These are phyloP conservation scores for Parmelia sp. DNA, from an alignment of 495 filamentous ascomycete species.

Conservation along the genomic window DNA sequence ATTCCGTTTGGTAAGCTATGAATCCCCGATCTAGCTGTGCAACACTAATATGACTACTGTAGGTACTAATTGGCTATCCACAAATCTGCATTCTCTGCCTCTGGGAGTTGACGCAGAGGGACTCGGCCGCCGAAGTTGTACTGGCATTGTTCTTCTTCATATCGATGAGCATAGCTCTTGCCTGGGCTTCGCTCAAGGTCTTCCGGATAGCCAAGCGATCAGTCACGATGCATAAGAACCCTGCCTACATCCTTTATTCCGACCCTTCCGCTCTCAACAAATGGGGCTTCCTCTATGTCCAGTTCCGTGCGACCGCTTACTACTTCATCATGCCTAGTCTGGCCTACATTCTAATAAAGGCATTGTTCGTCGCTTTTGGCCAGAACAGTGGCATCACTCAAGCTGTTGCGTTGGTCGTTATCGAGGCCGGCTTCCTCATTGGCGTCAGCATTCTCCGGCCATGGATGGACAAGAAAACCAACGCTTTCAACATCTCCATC, in stretches of 20 bases:
- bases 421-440: slow-evolving; percentile 79
- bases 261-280: slow-evolving; percentile 90
- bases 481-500: slow-evolving; percentile 94
- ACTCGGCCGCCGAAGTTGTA: slow-evolving; percentile 83
- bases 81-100: slow-evolving; percentile 87
- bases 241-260: slow-evolving; percentile 94
- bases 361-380: slow-evolving; percentile 82
- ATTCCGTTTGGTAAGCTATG: slow-evolving; percentile 61
- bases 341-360: slow-evolving; percentile 74
- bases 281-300: slow-evolving; percentile 97
- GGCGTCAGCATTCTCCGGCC: slow-evolving; percentile 73
- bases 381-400: slow-evolving; percentile 71
- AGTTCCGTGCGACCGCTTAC: slow-evolving; percentile 93
- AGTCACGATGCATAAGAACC: slow-evolving; percentile 87
- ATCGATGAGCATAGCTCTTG: slow-evolving; percentile 70
- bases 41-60: slow-evolving; percentile 3
- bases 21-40: not conserved
- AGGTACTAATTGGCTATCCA: slow-evolving; percentile 84
- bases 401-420: slow-evolving; percentile 75
- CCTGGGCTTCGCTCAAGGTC: slow-evolving; percentile 85
- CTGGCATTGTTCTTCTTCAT: slow-evolving; percentile 86
- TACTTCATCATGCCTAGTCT: slow-evolving; percentile 89
- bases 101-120: slow-evolving; percentile 84
- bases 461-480: slow-evolving; percentile 99
- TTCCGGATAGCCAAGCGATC: slow-evolving; percentile 83